Percentiles rank a stretch among this genome's conserved stretches.
These are phyloP conservation scores for Penicillium fuscoglaucum DNA, from an alignment of 2,329 filamentous ascomycete genomes.

Conservation along the genomic window DNA sequence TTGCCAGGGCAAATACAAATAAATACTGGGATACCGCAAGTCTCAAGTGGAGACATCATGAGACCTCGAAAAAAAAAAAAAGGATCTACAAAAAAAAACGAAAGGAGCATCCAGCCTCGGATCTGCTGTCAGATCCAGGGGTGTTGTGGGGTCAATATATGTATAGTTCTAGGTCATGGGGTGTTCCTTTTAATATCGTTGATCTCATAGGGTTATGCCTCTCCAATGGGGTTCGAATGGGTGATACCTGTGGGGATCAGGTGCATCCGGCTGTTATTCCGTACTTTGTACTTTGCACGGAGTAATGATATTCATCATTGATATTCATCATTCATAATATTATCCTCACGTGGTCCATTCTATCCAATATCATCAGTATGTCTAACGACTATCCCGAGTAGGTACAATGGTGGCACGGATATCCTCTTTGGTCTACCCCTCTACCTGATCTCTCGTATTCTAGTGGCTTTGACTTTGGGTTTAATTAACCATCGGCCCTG, in stretches of 20 bases:
- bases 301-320: neutral
- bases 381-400: neutral
- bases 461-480: neutral
- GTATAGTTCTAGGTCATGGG: neutral
- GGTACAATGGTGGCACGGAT: neutral
- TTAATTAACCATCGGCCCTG: neutral
- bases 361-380: neutral
- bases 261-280: neutral
- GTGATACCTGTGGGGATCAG: neutral
- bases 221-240: neutral
- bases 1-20: neutral
- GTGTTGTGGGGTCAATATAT: neutral
- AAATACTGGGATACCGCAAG: constrained; percentile 6
- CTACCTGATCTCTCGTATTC: neutral
- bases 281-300: neutral
- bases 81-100: constrained; percentile 2
- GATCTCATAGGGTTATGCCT: neutral
- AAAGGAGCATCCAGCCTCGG: constrained; percentile 11
- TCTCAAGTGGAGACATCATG: constrained; percentile 25
- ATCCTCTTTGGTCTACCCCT: neutral
- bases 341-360: neutral
- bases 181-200: neutral
- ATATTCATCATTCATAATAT: neutral
- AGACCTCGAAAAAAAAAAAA: constrained; percentile 29
- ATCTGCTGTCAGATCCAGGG: constrained; percentile 28